Evolutionary conservation across 169 alveolate species (phyloP).

Genomic region (Plasmodium inui): DNA sequence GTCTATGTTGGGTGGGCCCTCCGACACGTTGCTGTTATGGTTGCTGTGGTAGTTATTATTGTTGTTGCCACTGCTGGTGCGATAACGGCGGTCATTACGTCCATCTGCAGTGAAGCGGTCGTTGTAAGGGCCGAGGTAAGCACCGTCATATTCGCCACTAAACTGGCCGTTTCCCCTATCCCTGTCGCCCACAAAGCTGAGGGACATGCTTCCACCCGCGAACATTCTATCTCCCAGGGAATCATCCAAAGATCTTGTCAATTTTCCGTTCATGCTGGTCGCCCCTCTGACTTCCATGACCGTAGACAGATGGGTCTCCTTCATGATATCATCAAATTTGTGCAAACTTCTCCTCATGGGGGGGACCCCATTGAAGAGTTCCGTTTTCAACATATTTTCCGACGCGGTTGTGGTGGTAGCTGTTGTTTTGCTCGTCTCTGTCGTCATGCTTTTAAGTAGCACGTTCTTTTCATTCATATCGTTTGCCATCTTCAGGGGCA

Average conservation of each 20-base stretch:
- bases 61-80: neutral
- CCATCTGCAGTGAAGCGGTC: neutral
- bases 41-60: neutral
- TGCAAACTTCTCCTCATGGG: constrained; percentile 6
- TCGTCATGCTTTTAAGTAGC: constrained; percentile 34
- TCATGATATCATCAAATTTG: constrained; percentile 17
- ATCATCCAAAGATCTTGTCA: neutral
- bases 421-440: constrained; percentile 44
- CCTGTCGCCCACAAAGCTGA: neutral
- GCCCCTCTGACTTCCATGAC: neutral
- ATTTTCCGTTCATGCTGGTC: neutral
- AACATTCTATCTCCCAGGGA: neutral
- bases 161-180: neutral
- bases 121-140: neutral
- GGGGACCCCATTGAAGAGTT: constrained; percentile 8
- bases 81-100: neutral
- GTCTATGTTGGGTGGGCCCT: constrained; percentile 32
- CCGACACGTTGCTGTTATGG: constrained; percentile 5
- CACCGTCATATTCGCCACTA: neutral
- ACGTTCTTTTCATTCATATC: constrained; percentile 13
- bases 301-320: constrained; percentile 6
- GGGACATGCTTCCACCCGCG: neutral
- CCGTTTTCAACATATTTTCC: constrained; percentile 28
- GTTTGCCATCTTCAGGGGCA: neutral
- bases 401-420: constrained; percentile 27